Base-by-base conservation (phyloP, 306 rosid species). In the Cicer chorassanicum region DNA sequence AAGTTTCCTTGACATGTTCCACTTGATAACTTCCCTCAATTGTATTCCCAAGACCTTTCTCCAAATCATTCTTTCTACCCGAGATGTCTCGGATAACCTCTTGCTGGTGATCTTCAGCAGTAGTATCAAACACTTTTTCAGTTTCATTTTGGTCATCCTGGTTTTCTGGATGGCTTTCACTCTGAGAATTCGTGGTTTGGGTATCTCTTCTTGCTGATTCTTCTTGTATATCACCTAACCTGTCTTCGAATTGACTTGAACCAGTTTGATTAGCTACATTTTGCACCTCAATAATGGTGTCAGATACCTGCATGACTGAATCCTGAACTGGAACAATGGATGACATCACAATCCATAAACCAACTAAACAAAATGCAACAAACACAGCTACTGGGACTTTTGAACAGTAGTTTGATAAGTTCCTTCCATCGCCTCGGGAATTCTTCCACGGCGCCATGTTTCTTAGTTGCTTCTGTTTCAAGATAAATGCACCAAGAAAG, bases 331-430 rank as follows among this genome's bases (percentile, higher is more conserved):
- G 90, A 73, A 24, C 88, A 39, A 79, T 78, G 63, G 90, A 86
- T 66, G 96, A 85, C 89, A 88, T 89, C 40, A 78, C 75, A 78
- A 90, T 80, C 97, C 97, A 92, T 64, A 92, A 70, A 19, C 89
- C 96, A 80, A 88, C 85, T 50, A 90, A 83, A 72, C 89, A 92
- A 80, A 89, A 88, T 40, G 89, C 92, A 70, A 92, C 89, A 43
- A 87, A 76, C 65, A 87, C 92, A 42, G 86, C 86, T 11, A 88
- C 18, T 29, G 86, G 73, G 45, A 82, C 53, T 0, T 90, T 89
- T 2, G 93, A 88, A 75, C 87, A 81, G 82, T 80, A 83, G 73
- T 70, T 85, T 34, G 76, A 75, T 39, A 82, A 53, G 68, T 82
- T 88, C 87, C 82, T 92, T 82, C 90, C 93, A 1, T 92, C 97